phyloP scores from a whole-genome alignment of 495 filamentous ascomycete genomes.

The Penicillium parvum region DNA sequence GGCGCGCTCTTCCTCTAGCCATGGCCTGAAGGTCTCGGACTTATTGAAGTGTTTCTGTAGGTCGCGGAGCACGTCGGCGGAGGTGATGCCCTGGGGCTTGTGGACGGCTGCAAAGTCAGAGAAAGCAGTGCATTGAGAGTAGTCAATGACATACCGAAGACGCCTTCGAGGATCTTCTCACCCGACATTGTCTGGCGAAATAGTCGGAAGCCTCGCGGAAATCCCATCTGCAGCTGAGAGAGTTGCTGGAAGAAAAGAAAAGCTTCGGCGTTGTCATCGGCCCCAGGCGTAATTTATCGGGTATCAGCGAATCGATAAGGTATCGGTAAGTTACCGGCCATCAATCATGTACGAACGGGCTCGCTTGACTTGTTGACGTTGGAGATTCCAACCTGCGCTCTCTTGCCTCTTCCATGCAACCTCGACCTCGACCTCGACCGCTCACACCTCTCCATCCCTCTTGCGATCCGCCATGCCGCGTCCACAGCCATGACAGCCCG shows the following conservation, averaged over 20 bases:
- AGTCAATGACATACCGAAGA: conserved; percentile 55
- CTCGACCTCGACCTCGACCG: not conserved
- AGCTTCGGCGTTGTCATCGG: too few relatives aligned
- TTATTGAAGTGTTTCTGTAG: conserved; percentile 76
- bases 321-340: conserved; percentile 19
- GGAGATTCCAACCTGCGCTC: conserved; percentile 10
- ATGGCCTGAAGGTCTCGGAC: conserved; percentile 71
- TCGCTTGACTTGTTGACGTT: conserved; percentile 11
- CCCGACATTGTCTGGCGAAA: conserved; percentile 51
- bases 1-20: conserved; percentile 56
- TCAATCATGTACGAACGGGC: too few relatives aligned
- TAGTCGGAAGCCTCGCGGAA: conserved; percentile 27
- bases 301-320: conserved; percentile 7
- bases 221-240: conserved; percentile 25
- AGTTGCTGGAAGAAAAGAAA: conserved; percentile 3
- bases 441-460: not conserved
- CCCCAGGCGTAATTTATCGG: conserved; percentile 14
- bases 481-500: conserved; percentile 43
- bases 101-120: conserved; percentile 64
- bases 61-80: conserved; percentile 81
- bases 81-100: conserved; percentile 80
- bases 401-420: conserved; percentile 2
- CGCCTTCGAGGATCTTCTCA: conserved; percentile 64
- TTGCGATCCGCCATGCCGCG: conserved; percentile 27
- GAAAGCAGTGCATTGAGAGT: not conserved